phyloP scores from a whole-genome alignment of 2,329 filamentous ascomycete species.

The Pyrenochaeta sp. region DNA sequence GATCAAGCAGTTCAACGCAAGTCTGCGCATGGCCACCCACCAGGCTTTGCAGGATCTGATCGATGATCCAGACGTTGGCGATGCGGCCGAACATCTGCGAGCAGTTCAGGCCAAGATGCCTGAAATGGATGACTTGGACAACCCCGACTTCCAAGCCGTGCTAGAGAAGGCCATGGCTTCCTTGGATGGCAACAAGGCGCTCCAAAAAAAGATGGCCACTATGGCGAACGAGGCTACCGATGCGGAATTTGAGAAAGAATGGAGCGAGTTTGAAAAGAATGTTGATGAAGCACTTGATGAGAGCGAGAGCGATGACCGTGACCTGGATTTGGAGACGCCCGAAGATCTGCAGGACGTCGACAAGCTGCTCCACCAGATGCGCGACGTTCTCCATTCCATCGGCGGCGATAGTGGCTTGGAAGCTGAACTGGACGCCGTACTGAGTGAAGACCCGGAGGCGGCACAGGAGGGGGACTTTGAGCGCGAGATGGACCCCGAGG shows the following conservation, averaged over 20 bases:
- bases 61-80: slow-evolving; percentile 38
- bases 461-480: slow-evolving; percentile 25
- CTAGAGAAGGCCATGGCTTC: slow-evolving; percentile 31
- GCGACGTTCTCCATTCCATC: slow-evolving; percentile 33
- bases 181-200: slow-evolving; percentile 27
- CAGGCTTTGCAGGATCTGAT: slow-evolving; percentile 35
- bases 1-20: slow-evolving; percentile 22
- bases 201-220: slow-evolving; percentile 30
- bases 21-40: slow-evolving; percentile 27
- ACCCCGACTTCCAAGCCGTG: slow-evolving; percentile 29
- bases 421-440: slow-evolving; percentile 29
- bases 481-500: slow-evolving; percentile 28
- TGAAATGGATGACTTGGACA: slow-evolving; percentile 26
- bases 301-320: slow-evolving; percentile 9
- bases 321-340: slow-evolving; percentile 11
- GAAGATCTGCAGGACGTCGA: slow-evolving; percentile 31
- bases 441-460: slow-evolving; percentile 25
- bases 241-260: slow-evolving; percentile 21
- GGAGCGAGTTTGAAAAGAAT: slow-evolving; percentile 16
- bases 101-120: slow-evolving; percentile 35
- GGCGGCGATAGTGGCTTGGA: slow-evolving; percentile 28
- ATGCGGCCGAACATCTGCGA: slow-evolving; percentile 30
- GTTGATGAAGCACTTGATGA: slow-evolving; percentile 18
- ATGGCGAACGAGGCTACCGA: slow-evolving; percentile 13
- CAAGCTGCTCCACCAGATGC: slow-evolving; percentile 34